Conservation (phyloP, 805 yeast species). For the Danielozyma ontarioensis region DNA sequence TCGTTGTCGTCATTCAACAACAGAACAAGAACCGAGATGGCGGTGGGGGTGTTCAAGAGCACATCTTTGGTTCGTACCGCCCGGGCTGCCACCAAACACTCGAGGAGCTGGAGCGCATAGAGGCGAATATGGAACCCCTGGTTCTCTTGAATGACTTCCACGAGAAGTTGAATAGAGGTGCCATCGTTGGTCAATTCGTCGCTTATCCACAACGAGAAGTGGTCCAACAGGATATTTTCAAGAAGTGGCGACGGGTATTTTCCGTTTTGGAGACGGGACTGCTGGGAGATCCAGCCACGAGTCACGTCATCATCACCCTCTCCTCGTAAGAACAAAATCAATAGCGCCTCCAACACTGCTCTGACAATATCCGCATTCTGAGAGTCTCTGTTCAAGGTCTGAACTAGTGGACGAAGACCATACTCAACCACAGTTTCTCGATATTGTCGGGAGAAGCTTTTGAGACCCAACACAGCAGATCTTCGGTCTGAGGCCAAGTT, state of each 20-base stretch:
- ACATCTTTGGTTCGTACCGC: conserved; percentile 69
- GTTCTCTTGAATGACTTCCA: conserved; percentile 43
- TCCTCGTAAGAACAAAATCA: conserved; percentile 74
- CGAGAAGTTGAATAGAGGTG: conserved; percentile 20
- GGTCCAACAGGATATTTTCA: conserved; percentile 60
- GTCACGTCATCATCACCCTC: conserved; percentile 60
- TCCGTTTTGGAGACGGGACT: conserved; percentile 69
- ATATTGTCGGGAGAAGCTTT: conserved; percentile 82
- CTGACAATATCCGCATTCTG: conserved; percentile 69
- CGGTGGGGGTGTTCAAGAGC: conserved; percentile 68
- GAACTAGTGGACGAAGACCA: conserved; percentile 71
- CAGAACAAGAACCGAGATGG: conserved; percentile 68
- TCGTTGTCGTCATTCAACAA: conserved; percentile 52
- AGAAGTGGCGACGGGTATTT: conserved; percentile 73
- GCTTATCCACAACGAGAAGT: conserved; percentile 90
- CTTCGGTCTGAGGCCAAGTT: conserved; percentile 78
- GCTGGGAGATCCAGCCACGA: conserved; percentile 68
- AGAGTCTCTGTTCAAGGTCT: conserved; percentile 57
- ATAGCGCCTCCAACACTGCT: conserved; percentile 78
- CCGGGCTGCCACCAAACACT: conserved; percentile 76
- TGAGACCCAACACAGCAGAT: conserved; percentile 85
- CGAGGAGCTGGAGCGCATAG: conserved; percentile 79
- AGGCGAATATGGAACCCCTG: conserved; percentile 72
- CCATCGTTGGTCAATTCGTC: conserved; percentile 75
- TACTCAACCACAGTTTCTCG: conserved; percentile 87